Base-by-base conservation (phyloP, 768 basidiomycete genomes). In the Panaeolus cyanescens region DNA sequence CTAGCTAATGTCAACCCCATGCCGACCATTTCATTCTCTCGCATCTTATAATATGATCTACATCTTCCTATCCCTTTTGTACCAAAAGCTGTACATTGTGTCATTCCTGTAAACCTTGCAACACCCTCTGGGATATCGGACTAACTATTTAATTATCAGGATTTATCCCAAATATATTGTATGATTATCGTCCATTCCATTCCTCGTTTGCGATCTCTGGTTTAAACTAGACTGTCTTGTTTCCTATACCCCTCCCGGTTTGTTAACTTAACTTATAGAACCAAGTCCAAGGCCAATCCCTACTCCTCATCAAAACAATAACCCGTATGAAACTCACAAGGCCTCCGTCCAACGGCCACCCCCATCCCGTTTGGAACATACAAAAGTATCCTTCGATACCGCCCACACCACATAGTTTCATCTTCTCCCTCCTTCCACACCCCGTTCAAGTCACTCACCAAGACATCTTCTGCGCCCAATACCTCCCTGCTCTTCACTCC, bases 281-380 rank as follows among this genome's bases (percentile, higher is more conserved):
- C 31, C 17, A 17, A 13, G 4, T 15, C 15, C 15, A 15, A 17
- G 31, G 22, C 4, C 25, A 7, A 54, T 54, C 39, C n/a, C 19
- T 32, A 13, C 7, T n/a, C 20, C 15, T 12, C 30, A 32, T 50
- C 45, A 50, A 50, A 50, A 28, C 45, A 50, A 50, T 50, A 50
- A 59, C 74, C 71, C 59, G 65, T 65, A 72, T 89, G 87, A 67
- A 84, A 87, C 76, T 88, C 86, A 76, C 87, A 89, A 19, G 87
- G 85, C 62, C 78, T 70, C 5, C 70, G 76, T 45, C 87, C 87
- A 73, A 88, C 84, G 39, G 87, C 83, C 37, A 88, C 76, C 5
- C 87, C 87, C 71, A 81, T 76, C 6, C 81, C 83, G 13, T 77
- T 73, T 54, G 70, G 70, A 53, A 80, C 61, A 32, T 57, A 70